A percentile compares a stretch with the other conserved stretches of the same genome.
phyloP scores from a whole-genome alignment of 768 basidiomycete species.

The Gloeostereum incarnatum region DNA sequence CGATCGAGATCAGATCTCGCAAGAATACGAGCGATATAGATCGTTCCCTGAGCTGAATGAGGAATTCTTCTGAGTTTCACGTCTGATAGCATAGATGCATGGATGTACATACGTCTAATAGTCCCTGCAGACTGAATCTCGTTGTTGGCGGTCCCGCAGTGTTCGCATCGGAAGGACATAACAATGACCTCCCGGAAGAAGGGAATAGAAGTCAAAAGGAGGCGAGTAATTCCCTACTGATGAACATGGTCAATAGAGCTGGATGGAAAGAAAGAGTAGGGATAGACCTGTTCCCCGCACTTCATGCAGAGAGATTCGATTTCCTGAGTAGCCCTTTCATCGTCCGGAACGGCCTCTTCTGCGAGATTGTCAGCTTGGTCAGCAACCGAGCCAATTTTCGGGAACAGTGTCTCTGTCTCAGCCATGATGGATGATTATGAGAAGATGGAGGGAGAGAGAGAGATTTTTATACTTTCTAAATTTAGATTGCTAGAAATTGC shows the following conservation, averaged over 20 bases:
- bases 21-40: constrained; percentile 76
- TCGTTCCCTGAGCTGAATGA: constrained; percentile 63
- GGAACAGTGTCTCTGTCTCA: constrained; percentile 33
- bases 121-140: constrained; percentile 87
- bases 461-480: too few species aligned
- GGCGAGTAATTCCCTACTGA: constrained; percentile 73
- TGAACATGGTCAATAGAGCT: constrained; percentile 3
- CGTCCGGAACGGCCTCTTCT: constrained; percentile 26
- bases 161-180: constrained; percentile 94
- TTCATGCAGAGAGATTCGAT: constrained; percentile 92
- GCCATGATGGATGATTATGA: too few species aligned
- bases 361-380: constrained; percentile 28
- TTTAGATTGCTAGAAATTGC: too few species aligned
- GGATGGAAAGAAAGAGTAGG: neutral
- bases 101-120: constrained; percentile 62
- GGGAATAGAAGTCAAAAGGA: constrained; percentile 90
- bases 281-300: constrained; percentile 74
- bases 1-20: constrained; percentile 76
- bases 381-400: constrained; percentile 47
- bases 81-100: neutral
- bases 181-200: constrained; percentile 93
- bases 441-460: too few species aligned
- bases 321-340: constrained; percentile 68
- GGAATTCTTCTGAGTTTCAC: neutral
- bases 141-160: constrained; percentile 85